These are phyloP conservation scores for Taiozyma sp. DNA, from an alignment of 1,139 yeast genomes.

Conservation along the genomic window DNA sequence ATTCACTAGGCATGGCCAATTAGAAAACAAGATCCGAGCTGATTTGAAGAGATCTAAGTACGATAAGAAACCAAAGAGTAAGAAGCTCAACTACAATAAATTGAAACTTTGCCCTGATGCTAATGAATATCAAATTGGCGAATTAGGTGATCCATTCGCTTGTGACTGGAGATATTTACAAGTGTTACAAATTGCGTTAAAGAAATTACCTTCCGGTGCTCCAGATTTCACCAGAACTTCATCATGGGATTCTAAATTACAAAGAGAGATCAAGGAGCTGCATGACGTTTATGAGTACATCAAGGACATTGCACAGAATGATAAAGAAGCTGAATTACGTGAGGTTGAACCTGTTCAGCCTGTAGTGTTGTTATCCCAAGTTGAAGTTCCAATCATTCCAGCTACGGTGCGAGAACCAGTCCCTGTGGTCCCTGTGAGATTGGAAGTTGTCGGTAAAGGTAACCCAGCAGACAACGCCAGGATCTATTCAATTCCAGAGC, in stretches of 20 bases:
- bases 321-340: conserved; percentile 9
- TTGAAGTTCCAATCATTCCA: conserved; percentile 5
- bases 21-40: conserved; percentile 42
- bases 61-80: conserved; percentile 55
- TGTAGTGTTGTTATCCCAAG: conserved; percentile 5
- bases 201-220: conserved; percentile 7
- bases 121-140: conserved; percentile 37
- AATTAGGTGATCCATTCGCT: conserved; percentile 60
- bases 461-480: conserved; percentile 66
- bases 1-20: conserved; percentile 51
- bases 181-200: conserved; percentile 28
- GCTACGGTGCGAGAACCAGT: conserved; percentile 20
- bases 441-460: conserved; percentile 45
- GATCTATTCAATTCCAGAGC: conserved; percentile 48
- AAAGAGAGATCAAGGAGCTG: conserved; percentile 33
- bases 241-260: conserved; percentile 29
- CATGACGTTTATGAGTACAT: conserved; percentile 39
- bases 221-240: conserved; percentile 23
- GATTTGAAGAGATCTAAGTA: conserved; percentile 42
- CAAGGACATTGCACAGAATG: conserved; percentile 13
- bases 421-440: conserved; percentile 36
- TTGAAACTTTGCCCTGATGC: conserved; percentile 27
- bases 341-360: conserved; percentile 12
- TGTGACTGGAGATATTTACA: conserved; percentile 74
- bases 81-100: conserved; percentile 45